Conservation (phyloP, 495 filamentous ascomycete genomes). For the Aspergillus incahuasiensis region DNA sequence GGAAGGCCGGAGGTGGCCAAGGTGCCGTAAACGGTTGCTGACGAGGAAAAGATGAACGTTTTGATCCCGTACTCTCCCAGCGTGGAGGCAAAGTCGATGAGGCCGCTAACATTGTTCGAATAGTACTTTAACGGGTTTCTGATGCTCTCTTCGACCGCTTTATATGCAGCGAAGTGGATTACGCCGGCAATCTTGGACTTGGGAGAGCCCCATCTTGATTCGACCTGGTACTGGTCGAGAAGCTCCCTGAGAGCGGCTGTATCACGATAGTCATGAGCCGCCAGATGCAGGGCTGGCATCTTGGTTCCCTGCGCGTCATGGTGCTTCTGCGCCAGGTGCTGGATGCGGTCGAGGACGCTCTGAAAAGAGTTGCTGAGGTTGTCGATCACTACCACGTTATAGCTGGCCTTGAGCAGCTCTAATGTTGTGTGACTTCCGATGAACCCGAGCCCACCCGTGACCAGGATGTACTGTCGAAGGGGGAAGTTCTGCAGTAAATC, state of each 20-base stretch:
- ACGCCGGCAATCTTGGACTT: conserved; percentile 55
- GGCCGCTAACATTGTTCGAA: conserved; percentile 59
- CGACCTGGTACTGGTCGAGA: conserved; percentile 34
- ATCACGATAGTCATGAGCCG: conserved; percentile 55
- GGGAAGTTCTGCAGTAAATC: conserved; percentile 33
- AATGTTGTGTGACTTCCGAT: conserved; percentile 62
- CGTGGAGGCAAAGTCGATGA: conserved; percentile 54
- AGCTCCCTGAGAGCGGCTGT: conserved; percentile 36
- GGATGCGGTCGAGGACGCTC: conserved; percentile 50
- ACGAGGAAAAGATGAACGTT: conserved; percentile 63
- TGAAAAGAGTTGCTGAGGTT: conserved; percentile 58
- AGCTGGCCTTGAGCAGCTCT: conserved; percentile 56
- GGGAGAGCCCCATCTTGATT: conserved; percentile 33
- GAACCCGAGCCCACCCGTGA: conserved; percentile 63
- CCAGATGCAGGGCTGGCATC: conserved; percentile 51
- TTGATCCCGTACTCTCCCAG: conserved; percentile 57
- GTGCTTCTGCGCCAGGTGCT: conserved; percentile 44
- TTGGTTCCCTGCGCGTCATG: conserved; percentile 38
- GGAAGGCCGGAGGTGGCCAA: conserved; percentile 49
- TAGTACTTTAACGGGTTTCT: conserved; percentile 56
- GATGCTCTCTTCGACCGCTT: conserved; percentile 53
- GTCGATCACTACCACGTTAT: conserved; percentile 63
- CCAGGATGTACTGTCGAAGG: conserved; percentile 46
- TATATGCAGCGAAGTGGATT: conserved; percentile 62
- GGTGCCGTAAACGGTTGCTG: conserved; percentile 61